phyloP scores from a whole-genome alignment of 352 stramenopile species.

The Phytophthora pisi region DNA sequence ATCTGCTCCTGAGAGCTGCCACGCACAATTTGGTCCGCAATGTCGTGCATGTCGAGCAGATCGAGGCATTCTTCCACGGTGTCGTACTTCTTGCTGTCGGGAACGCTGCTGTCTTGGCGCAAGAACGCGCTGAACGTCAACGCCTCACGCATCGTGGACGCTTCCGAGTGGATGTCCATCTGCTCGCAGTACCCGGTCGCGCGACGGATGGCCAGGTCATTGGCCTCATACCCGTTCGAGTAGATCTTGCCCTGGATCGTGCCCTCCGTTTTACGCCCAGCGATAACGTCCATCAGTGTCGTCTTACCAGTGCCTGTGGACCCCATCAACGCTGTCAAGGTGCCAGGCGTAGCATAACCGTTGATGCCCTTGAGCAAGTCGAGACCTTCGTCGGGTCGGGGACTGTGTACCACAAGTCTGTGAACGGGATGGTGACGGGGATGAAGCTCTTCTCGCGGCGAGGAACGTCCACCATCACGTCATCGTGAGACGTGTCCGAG shows the following conservation, averaged over 20 bases:
- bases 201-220: slow-evolving; percentile 40
- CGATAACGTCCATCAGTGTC: slow-evolving; percentile 26
- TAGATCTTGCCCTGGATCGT: slow-evolving; percentile 57
- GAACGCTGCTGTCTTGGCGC: slow-evolving; percentile 37
- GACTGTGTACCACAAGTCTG: slow-evolving; percentile 31
- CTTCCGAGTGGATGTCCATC: slow-evolving; percentile 88
- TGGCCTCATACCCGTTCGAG: slow-evolving; percentile 41
- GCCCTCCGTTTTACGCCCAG: slow-evolving; percentile 46
- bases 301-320: slow-evolving; percentile 60
- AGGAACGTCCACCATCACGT: slow-evolving; percentile 3
- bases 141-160: slow-evolving; percentile 83
- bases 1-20: slow-evolving; percentile 44
- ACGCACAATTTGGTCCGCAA: slow-evolving; percentile 46
- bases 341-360: slow-evolving; percentile 58
- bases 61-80: slow-evolving; percentile 39
- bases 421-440: slow-evolving; percentile 3
- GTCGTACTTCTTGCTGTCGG: slow-evolving; percentile 34
- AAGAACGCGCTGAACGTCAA: slow-evolving; percentile 87
- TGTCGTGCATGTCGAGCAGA: slow-evolving; percentile 37
- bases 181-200: slow-evolving; percentile 62
- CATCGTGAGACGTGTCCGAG: slow-evolving; percentile 10
- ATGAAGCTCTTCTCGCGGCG: slow-evolving; percentile 3
- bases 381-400: slow-evolving; percentile 38
- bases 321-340: slow-evolving; percentile 89
- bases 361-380: slow-evolving; percentile 43